Conservation (phyloP, 2,329 filamentous ascomycete genomes). For the Aulographum hederae region DNA sequence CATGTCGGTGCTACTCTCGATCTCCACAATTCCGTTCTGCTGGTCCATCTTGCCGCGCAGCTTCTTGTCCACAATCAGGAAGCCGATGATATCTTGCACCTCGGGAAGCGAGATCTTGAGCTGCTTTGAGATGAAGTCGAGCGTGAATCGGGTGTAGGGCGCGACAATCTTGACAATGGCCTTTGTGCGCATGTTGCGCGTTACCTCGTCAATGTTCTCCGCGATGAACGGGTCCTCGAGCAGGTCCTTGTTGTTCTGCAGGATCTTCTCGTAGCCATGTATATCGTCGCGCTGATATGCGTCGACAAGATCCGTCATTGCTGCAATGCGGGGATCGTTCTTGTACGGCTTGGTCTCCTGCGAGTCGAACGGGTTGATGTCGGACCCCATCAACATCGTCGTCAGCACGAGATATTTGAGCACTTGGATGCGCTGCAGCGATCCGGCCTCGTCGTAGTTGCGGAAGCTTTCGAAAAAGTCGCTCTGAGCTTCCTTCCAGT, state of each 20-base stretch:
- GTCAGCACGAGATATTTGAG: slow-evolving; percentile 92
- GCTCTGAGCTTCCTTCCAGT: slow-evolving; percentile 92
- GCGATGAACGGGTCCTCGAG: slow-evolving; percentile 89
- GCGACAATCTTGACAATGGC: slow-evolving; percentile 84
- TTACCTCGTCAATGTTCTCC: slow-evolving; percentile 98
- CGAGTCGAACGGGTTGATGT: slow-evolving; percentile 97
- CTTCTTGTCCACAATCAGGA: slow-evolving; percentile 78
- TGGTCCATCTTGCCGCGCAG: slow-evolving; percentile 82
- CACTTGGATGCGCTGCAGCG: slow-evolving; percentile 87
- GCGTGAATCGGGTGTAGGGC: slow-evolving; percentile 82
- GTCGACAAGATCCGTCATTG: slow-evolving; percentile 94
- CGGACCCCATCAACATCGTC: slow-evolving; percentile 95
- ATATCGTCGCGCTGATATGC: slow-evolving; percentile 94
- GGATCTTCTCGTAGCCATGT: slow-evolving; percentile 70
- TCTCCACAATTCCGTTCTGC: slow-evolving; percentile 64
- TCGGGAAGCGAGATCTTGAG: slow-evolving; percentile 73
- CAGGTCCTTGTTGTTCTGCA: slow-evolving; percentile 76
- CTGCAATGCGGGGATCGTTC: slow-evolving; percentile 82
- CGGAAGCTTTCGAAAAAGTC: slow-evolving; percentile 99
- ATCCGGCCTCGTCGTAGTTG: slow-evolving; percentile 96
- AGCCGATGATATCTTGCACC: slow-evolving; percentile 89
- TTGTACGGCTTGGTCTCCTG: slow-evolving; percentile 98
- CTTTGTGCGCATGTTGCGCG: slow-evolving; percentile 93
- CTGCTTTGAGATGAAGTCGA: slow-evolving; percentile 72
- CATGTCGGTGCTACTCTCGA: slow-evolving; percentile 54